phyloP scores from a whole-genome alignment of 177 flowering plant species.

The Vitis hybrid region DNA sequence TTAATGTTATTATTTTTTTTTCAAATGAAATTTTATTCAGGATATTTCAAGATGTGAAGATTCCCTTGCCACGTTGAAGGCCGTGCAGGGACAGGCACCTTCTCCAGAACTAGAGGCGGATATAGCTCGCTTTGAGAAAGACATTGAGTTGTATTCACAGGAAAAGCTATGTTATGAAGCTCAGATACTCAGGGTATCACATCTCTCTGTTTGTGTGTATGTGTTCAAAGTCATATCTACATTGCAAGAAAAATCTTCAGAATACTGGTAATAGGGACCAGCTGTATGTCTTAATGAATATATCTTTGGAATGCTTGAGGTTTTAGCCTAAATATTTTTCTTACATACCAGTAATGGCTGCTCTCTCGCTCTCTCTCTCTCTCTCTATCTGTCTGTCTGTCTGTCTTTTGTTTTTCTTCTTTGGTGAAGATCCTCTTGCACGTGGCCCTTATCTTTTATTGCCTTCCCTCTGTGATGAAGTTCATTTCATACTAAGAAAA shows the following conservation, averaged over 20 bases:
- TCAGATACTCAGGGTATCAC: constrained; percentile 80
- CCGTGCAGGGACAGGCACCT: constrained; percentile 66
- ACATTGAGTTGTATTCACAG: constrained; percentile 71
- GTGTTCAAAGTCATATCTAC: no score
- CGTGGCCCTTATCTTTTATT: not conserved
- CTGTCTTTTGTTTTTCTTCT: not conserved
- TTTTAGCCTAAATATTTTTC: no score
- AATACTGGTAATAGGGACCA: no score
- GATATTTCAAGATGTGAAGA: constrained; percentile 90
- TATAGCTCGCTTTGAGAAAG: constrained; percentile 81
- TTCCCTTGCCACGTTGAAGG: constrained; percentile 57
- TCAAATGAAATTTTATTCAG: constrained; percentile 29
- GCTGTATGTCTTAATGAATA: no score
- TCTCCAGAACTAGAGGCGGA: constrained; percentile 67
- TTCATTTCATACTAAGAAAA: no score
- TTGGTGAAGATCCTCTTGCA: not conserved
- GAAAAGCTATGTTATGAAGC: constrained; percentile 96
- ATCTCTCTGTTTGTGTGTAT: not conserved
- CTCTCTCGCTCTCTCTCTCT: not conserved
- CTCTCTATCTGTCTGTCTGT: not conserved
- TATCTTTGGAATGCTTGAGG: no score
- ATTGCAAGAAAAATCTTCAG: no score
- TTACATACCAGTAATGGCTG: no score
- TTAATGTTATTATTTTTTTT: not conserved
- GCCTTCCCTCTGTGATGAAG: not conserved